A percentile compares a stretch with the other conserved stretches of the same genome.
Evolutionary conservation across 1,139 yeast genomes (phyloP).

Genomic region (Kluyveromyces sp.): DNA sequence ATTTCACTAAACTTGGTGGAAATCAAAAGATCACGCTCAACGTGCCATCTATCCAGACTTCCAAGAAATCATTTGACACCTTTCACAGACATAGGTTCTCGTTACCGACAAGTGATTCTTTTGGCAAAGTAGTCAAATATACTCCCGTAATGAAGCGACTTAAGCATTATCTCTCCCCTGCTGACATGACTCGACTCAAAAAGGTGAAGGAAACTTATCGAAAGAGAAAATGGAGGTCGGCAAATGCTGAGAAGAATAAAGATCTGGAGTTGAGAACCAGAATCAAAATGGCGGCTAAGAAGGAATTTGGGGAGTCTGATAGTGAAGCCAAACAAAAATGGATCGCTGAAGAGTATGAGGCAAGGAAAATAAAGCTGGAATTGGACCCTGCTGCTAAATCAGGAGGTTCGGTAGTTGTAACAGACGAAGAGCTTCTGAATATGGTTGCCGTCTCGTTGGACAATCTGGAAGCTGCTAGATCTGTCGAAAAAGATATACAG

Average conservation of each 20-base stretch:
- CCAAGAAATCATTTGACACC: conserved; percentile 12
- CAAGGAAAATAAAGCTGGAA: conserved; percentile 46
- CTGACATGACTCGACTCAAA: conserved; percentile 58
- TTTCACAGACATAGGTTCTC: conserved; percentile 25
- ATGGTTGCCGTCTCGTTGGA: conserved; percentile 25
- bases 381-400: conserved; percentile 27
- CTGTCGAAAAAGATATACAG: conserved; percentile 22
- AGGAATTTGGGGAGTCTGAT: conserved; percentile 57
- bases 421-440: conserved; percentile 27
- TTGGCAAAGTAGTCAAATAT: conserved; percentile 10
- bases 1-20: neutral
- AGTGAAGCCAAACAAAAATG: conserved; percentile 56
- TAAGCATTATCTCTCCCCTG: conserved; percentile 29
- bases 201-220: conserved; percentile 58
- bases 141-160: conserved; percentile 22
- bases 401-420: conserved; percentile 12
- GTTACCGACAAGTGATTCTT: conserved; percentile 16
- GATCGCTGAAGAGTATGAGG: conserved; percentile 68
- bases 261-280: conserved; percentile 81
- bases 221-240: conserved; percentile 86
- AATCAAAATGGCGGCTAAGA: conserved; percentile 63
- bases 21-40: conserved; percentile 4
- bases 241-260: conserved; percentile 72
- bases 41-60: neutral
- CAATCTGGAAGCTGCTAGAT: conserved; percentile 25